phyloP scores from a whole-genome alignment of 345 rosid genomes.

The Salix viminalis region DNA sequence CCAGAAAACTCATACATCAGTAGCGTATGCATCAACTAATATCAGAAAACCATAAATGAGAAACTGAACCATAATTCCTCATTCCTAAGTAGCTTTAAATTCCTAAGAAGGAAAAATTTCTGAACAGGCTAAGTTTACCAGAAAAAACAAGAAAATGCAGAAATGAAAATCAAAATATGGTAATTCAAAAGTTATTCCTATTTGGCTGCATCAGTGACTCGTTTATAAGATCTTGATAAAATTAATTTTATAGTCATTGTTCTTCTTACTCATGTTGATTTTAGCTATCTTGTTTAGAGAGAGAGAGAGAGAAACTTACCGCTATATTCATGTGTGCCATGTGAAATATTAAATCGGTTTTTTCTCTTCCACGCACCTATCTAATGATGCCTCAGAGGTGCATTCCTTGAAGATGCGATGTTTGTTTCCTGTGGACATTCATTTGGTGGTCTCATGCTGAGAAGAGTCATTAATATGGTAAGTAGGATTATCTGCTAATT shows the following conservation, averaged over 20 bases:
- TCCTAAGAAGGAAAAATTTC: not conserved
- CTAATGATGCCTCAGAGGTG: constrained; percentile 57
- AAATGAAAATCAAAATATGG: not conserved
- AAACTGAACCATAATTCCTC: too few species aligned
- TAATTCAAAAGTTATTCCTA: not conserved
- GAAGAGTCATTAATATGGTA: constrained; percentile 82
- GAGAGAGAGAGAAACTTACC: not conserved
- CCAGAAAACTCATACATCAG: too few species aligned
- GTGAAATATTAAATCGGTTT: not conserved
- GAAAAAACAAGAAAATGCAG: not conserved
- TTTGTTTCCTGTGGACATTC: constrained; percentile 97
- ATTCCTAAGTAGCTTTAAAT: not conserved
- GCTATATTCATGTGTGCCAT: not conserved
- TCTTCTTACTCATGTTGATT: not conserved
- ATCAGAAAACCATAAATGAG: too few species aligned
- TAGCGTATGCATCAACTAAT: too few species aligned
- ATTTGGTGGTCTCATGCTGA: constrained; percentile 93
- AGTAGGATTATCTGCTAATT: constrained; percentile 19
- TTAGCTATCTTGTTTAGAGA: not conserved
- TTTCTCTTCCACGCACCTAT: not conserved
- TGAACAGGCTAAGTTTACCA: not conserved
- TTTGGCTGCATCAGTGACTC: not conserved
- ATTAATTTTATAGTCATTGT: not conserved
- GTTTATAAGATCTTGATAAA: not conserved
- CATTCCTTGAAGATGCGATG: constrained; percentile 94